Base-by-base conservation (phyloP, 495 filamentous ascomycete genomes). In the Chaetomium tenue region DNA sequence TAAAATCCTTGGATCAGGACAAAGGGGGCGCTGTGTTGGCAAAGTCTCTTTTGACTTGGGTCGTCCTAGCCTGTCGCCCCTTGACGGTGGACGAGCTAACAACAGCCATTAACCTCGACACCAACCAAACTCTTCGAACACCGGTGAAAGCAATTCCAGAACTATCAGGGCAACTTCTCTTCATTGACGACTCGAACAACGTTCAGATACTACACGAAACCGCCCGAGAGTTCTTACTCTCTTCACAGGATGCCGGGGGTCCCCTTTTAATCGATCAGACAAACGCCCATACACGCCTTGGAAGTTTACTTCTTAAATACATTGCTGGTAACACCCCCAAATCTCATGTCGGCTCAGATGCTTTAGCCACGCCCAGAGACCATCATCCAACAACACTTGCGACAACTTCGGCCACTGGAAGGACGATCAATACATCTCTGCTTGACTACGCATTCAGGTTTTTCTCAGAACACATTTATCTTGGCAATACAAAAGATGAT, bases 161-260 rank as follows among this genome's bases (percentile, higher is more conserved):
- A 5, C 20, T 76, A 2, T 78, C 73, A 33, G 65, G 65, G 0
- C 76, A 78, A 57, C 58, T 77, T 12, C 67, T 75, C 18, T 69
- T 60, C 28, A 54, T 77, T 16, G 71, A 76, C 51, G 39, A 64
- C 11, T 30, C 55, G 2, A 57, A 50, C 20, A 71, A 40, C 16
- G 70, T 74, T 11, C 69, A 74, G 4, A 40, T 77, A 23, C 66
- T 77, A 16, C 74, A 77, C 60, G 74, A 71, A 25, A 78, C 76
- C 0, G 75, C 65, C 12, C 64, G 70, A 18, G 72, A 75, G 23
- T 77, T 77, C 58, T 61, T 77, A n/a, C 25, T 71, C 4, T 11
- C n/a, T 23, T 30, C 52, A 1, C 63, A 68, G 1, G 40, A 28
- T 47, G 57, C 61, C 28, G 51, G 60, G 5, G 63, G 60, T 6